phyloP scores from a whole-genome alignment of 345 rosid genomes.

The Ceriops decandra region DNA sequence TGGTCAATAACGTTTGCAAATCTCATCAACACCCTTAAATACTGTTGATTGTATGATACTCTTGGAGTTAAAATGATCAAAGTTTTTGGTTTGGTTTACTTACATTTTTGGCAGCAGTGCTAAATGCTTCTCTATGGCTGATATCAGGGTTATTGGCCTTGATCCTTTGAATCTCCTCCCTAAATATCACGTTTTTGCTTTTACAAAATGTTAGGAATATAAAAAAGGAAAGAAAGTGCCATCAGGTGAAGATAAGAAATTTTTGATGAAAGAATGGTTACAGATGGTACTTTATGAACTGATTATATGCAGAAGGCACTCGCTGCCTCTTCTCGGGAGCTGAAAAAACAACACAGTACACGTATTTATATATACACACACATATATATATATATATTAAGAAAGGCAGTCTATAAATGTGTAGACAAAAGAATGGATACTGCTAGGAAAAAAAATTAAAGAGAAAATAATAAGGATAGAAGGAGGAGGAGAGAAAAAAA shows the following conservation, averaged over 20 bases:
- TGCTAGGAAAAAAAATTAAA: neutral
- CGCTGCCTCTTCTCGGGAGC: constrained; percentile 99
- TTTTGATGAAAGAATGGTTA: constrained; percentile 6
- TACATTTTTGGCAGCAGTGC: constrained; percentile 97
- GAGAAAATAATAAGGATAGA: neutral
- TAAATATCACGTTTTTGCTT: constrained; percentile 3
- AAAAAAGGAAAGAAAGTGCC: neutral
- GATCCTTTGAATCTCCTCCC: constrained; percentile 99
- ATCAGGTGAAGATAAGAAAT: neutral
- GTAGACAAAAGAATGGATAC: neutral
- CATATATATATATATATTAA: too few species aligned
- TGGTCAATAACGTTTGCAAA: constrained; percentile 12
- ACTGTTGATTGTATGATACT: neutral
- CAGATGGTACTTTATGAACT: constrained; percentile 75
- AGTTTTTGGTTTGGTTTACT: constrained; percentile 19
- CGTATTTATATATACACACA: neutral
- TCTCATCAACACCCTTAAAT: constrained; percentile 3
- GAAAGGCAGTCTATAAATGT: too few species aligned
- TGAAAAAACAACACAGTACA: constrained; percentile 35
- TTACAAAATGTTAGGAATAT: neutral
- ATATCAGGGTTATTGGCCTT: constrained; percentile 94
- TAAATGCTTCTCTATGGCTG: constrained; percentile 97
- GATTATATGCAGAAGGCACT: constrained; percentile 96
- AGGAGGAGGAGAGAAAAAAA: neutral
- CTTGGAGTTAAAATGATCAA: neutral